phyloP scores from a whole-genome alignment of 2,329 filamentous ascomycete genomes.

The Mollisiaceae sp. region DNA sequence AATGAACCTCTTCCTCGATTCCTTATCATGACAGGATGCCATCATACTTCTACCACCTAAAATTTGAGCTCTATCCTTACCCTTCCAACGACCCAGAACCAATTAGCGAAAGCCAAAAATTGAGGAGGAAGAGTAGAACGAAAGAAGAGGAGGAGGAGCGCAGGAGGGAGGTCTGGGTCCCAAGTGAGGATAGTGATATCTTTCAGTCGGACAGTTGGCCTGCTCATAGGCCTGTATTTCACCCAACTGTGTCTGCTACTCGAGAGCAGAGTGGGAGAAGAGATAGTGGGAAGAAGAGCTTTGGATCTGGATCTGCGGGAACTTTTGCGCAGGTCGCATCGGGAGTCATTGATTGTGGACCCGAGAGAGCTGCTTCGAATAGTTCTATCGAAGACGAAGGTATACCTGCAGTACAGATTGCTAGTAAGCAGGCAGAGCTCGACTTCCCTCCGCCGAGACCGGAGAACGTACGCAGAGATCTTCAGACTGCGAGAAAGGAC shows the following conservation, averaged over 20 bases:
- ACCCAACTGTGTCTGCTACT: background rate
- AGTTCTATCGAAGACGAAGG: slow-evolving; percentile 30
- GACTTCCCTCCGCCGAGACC: slow-evolving; percentile 27
- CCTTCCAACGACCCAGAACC: slow-evolving; percentile 35
- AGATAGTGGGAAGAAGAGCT: background rate
- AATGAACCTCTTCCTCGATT: background rate
- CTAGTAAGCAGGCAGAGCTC: slow-evolving; percentile 10
- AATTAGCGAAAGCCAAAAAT: slow-evolving; percentile 13
- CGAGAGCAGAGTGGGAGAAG: background rate
- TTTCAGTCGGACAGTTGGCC: slow-evolving; percentile 38
- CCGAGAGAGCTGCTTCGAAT: slow-evolving; percentile 27
- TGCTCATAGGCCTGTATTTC: slow-evolving; percentile 25
- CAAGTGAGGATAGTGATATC: slow-evolving; percentile 53
- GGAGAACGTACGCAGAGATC: slow-evolving; percentile 33
- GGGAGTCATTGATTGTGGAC: slow-evolving; percentile 43
- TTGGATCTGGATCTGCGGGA: background rate
- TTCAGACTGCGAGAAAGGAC: slow-evolving; percentile 61
- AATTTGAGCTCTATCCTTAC: slow-evolving; percentile 63
- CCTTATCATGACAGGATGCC: slow-evolving; percentile 27
- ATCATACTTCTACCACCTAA: slow-evolving; percentile 68
- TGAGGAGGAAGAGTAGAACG: too few species aligned
- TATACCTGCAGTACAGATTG: background rate
- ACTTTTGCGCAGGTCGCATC: background rate
- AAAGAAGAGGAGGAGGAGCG: slow-evolving; percentile 19
- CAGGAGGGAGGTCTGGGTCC: slow-evolving; percentile 53